Evolutionary conservation across 176 grass and related monocot species (phyloP).

Genomic region (Rhipidocladum racemiflorum): DNA sequence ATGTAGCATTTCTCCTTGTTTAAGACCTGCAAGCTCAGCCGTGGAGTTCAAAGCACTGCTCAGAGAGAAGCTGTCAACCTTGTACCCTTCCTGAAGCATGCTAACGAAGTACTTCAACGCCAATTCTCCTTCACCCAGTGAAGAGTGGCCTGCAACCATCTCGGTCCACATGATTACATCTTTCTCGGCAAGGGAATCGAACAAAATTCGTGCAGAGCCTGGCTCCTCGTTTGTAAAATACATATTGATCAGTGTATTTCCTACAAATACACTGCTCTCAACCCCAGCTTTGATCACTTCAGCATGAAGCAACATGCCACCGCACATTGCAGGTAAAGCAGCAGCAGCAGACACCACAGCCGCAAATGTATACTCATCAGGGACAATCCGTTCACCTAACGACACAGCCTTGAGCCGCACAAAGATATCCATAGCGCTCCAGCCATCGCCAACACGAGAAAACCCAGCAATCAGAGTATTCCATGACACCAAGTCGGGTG

Average conservation of each 20-base stretch:
- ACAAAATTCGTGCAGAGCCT: slow-evolving; percentile 50
- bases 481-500: slow-evolving; percentile 73
- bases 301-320: slow-evolving; percentile 71
- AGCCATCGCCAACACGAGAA: slow-evolving; percentile 45
- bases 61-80: slow-evolving; percentile 81
- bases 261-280: slow-evolving; percentile 62
- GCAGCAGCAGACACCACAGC: slow-evolving; percentile 59
- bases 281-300: slow-evolving; percentile 54
- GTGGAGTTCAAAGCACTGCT: slow-evolving; percentile 73
- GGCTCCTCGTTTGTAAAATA: slow-evolving; percentile 73
- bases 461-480: slow-evolving; percentile 81
- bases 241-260: slow-evolving; percentile 85
- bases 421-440: slow-evolving; percentile 59
- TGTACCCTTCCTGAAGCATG: slow-evolving; percentile 64
- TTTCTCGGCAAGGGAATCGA: slow-evolving; percentile 47
- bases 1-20: slow-evolving; percentile 78
- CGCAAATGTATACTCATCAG: slow-evolving; percentile 81
- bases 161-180: slow-evolving; percentile 96
- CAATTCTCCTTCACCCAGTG: slow-evolving; percentile 63
- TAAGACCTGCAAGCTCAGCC: slow-evolving; percentile 65
- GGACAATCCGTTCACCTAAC: slow-evolving; percentile 22
- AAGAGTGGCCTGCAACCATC: slow-evolving; percentile 82
- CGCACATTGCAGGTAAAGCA: slow-evolving; percentile 51
- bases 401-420: slow-evolving; percentile 32
- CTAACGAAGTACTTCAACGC: slow-evolving; percentile 64